These are phyloP conservation scores for Pseudogymnoascus verrucosus DNA, from an alignment of 2,329 filamentous ascomycete species.

Conservation along the genomic window DNA sequence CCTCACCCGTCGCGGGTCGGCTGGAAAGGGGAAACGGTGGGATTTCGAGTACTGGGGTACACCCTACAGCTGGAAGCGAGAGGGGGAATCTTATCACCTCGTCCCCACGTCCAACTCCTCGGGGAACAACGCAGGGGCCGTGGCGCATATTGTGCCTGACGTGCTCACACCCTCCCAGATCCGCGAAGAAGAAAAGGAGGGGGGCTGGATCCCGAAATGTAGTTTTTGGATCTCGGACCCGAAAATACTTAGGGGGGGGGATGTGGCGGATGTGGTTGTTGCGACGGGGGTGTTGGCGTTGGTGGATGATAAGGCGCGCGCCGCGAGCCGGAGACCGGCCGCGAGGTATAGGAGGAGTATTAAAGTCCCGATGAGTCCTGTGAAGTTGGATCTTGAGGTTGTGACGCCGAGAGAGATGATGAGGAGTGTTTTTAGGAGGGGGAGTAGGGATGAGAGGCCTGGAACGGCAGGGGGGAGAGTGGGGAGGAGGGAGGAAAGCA, in stretches of 20 bases:
- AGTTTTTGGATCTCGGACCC: slow-evolving; percentile 84
- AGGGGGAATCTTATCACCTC: slow-evolving; percentile 71
- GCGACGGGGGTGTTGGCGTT: slow-evolving; percentile 83
- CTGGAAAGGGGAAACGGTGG: slow-evolving; percentile 64
- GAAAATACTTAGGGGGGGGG: slow-evolving; percentile 48
- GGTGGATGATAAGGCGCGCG: slow-evolving; percentile 82
- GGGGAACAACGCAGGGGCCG: slow-evolving; percentile 30
- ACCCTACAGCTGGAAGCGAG: slow-evolving; percentile 75
- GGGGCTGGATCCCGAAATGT: slow-evolving; percentile 84
- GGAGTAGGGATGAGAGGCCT: slow-evolving; percentile 14
- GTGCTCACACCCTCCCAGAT: slow-evolving; percentile 63
- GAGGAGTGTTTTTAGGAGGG: slow-evolving; percentile 54
- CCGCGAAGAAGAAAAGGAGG: slow-evolving; percentile 63
- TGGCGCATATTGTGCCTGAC: slow-evolving; percentile 83
- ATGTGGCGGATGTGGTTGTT: slow-evolving; percentile 73
- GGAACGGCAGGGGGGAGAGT: background rate
- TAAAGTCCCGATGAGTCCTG: slow-evolving; percentile 40
- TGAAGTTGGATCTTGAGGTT: slow-evolving; percentile 47
- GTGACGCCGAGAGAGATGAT: slow-evolving; percentile 54
- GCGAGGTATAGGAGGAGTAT: slow-evolving; percentile 16
- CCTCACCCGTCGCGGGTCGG: slow-evolving; percentile 56
- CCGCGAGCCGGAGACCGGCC: background rate
- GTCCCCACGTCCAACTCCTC: slow-evolving; percentile 52
- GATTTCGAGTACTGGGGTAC: slow-evolving; percentile 93
- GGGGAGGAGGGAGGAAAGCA: background rate